Conservation (phyloP, 306 rosid genomes). For the Quercus aquifolioides region DNA sequence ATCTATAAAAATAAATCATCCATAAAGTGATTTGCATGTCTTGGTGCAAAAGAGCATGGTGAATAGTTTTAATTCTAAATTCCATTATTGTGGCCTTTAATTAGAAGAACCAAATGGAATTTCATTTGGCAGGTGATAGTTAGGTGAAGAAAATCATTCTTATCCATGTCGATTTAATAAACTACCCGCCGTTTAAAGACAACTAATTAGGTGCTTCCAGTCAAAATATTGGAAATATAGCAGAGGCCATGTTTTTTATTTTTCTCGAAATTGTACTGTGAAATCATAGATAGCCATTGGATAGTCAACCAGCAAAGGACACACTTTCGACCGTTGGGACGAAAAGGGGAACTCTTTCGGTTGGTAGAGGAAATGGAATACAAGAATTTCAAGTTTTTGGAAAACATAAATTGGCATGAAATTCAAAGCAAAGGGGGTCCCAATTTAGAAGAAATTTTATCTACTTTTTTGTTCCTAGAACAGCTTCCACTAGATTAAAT, state of each 20-base stretch:
- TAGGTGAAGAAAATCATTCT: slow-evolving; percentile 30
- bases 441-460: slow-evolving; percentile 16
- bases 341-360: slow-evolving; percentile 25
- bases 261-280: background rate
- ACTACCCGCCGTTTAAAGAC: slow-evolving; percentile 10
- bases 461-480: slow-evolving; percentile 13
- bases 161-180: slow-evolving; percentile 1
- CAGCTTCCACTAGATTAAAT: slow-evolving; percentile 3
- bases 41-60: too few species aligned
- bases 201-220: slow-evolving; percentile 24
- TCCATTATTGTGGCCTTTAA: background rate
- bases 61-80: background rate
- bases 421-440: slow-evolving; percentile 36
- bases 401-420: slow-evolving; percentile 19
- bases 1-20: too few species aligned
- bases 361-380: slow-evolving; percentile 22
- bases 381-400: slow-evolving; percentile 18
- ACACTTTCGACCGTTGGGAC: slow-evolving; percentile 32
- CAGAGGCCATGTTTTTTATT: background rate
- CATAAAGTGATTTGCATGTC: too few species aligned
- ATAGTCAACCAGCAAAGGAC: slow-evolving; percentile 38
- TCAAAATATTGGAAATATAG: slow-evolving; percentile 27
- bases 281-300: slow-evolving; percentile 16
- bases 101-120: slow-evolving; percentile 5
- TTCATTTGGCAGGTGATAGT: slow-evolving; percentile 32